Base-by-base conservation (phyloP, 1,284 basidiomycete species). In the Xerocomus nothofagi region DNA sequence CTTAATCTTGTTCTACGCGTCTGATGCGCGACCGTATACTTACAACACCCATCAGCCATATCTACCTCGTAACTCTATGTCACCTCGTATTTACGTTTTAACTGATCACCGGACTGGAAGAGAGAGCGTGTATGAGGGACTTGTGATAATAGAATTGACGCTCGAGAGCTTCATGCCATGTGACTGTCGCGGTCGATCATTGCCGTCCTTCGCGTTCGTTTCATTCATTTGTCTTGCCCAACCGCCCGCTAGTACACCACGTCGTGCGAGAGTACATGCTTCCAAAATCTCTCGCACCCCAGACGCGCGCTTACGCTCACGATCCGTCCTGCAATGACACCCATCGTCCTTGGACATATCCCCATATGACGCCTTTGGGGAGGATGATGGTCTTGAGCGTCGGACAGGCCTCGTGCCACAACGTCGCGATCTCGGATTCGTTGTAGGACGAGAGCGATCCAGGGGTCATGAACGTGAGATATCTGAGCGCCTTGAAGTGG, bases 351-450 rank as follows among this genome's bases (percentile, higher is more conserved):
- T 56, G 52, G 38, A 61, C 57, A 54, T 59, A 55, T 17, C 71
- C 72, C 74, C 75, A 76, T 17, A 77, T 62, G 47, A 67, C 45
- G 2, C 75, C 75, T 48, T 68, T 66, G 10, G 74, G 74, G 3
- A 76, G 54, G 14, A 77, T 75, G 56, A 77, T 71, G 7, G 75
- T 76, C 45, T 62, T 61, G 31, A 77, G 63, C 2, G 73, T 73
- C 5, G 69, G 70, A 53, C 74, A 77, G 8, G 73, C 71, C 45
- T 55, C 54, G 32, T 69, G 66, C 74, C 74, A 76, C 26, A 53
- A 40, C 15, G 54, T 54, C 20, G 67, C 73, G 7, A 76, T 64
- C 37, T 57, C 55, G 3, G 57, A 60, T 49, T 77, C 75, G 40
- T 69, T 54, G 17, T 67, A 63, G 18, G 53, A 42, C 30, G 47